Evolutionary conservation across 352 stramenopile species (phyloP).

Genomic region (Pythium guiyangense): DNA sequence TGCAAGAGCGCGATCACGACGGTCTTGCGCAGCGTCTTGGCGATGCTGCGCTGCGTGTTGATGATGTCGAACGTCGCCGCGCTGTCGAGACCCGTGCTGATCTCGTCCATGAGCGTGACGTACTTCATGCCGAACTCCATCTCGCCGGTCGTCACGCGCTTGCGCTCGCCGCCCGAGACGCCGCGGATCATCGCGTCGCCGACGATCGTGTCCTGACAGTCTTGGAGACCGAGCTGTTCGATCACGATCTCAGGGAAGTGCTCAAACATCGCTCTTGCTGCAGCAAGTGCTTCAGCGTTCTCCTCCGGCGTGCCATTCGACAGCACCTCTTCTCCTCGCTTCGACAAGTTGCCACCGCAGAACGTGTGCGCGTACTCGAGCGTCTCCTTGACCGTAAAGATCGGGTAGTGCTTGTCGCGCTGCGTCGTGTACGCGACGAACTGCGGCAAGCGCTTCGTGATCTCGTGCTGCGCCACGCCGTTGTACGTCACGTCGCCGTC

Average conservation of each 20-base stretch:
- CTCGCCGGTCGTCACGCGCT: too few species aligned
- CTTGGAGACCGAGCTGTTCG: constrained; percentile 8
- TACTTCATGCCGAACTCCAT: too few species aligned
- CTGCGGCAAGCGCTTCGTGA: constrained; percentile 18
- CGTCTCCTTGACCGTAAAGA: constrained; percentile 48
- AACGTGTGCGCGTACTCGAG: constrained; percentile 38
- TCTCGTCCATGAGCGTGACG: too few species aligned
- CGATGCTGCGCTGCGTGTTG: too few species aligned
- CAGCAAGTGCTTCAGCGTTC: constrained; percentile 7
- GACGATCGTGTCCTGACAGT: too few species aligned
- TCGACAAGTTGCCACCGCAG: constrained; percentile 20
- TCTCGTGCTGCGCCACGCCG: constrained; percentile 9
- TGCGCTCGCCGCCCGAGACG: too few species aligned
- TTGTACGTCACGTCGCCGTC: constrained; percentile 29
- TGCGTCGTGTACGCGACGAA: too few species aligned
- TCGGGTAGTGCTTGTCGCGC: constrained; percentile 85
- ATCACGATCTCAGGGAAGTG: constrained; percentile 7
- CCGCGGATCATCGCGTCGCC: too few species aligned
- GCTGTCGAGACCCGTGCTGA: too few species aligned
- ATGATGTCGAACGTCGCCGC: too few species aligned
- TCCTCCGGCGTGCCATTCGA: constrained; percentile 20
- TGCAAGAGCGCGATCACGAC: too few species aligned
- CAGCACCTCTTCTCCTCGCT: constrained; percentile 21
- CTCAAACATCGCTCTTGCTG: constrained; percentile 5
- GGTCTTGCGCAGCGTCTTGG: too few species aligned